Evolutionary conservation across 768 basidiomycete genomes (phyloP).

Genomic region (Guyanaporus albipodus): DNA sequence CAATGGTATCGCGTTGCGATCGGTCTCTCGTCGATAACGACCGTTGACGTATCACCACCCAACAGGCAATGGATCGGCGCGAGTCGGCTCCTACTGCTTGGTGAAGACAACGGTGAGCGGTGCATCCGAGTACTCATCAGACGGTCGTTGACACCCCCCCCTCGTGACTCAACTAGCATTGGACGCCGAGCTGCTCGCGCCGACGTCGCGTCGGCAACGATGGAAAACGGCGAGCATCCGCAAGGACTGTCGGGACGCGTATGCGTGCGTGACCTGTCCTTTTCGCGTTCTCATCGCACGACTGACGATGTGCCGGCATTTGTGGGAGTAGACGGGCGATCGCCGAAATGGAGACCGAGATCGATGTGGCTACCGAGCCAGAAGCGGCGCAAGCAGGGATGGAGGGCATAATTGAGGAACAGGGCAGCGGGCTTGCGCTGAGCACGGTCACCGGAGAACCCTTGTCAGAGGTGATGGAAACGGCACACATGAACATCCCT

Average conservation of each 20-base stretch:
- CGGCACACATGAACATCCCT: not conserved
- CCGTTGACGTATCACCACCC: not conserved
- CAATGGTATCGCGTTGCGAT: slow-evolving; percentile 55
- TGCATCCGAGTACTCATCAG: not conserved
- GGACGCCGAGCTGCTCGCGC: slow-evolving; percentile 59
- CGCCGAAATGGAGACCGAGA: slow-evolving; percentile 45
- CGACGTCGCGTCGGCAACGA: slow-evolving; percentile 48
- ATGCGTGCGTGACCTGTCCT: slow-evolving; percentile 41
- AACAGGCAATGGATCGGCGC: slow-evolving; percentile 60
- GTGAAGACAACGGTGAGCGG: slow-evolving; percentile 64
- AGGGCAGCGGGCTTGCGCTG: not conserved
- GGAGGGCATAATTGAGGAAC: slow-evolving; percentile 5
- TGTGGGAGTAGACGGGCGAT: slow-evolving; percentile 35
- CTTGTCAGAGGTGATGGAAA: not conserved
- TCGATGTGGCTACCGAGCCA: slow-evolving; percentile 10
- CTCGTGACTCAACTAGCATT: slow-evolving; percentile 41
- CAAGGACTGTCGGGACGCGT: slow-evolving; percentile 59
- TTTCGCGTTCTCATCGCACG: not conserved
- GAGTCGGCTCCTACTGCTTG: slow-evolving; percentile 58
- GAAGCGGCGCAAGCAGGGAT: slow-evolving; percentile 4
- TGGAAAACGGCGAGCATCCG: slow-evolving; percentile 54
- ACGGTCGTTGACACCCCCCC: no score
- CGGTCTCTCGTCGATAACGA: not conserved
- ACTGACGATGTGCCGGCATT: not conserved
- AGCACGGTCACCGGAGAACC: no score